Percentiles rank a stretch among this genome's conserved stretches.
Conservation (phyloP, 2,329 filamentous ascomycete species). For the Monilinia laxa region DNA sequence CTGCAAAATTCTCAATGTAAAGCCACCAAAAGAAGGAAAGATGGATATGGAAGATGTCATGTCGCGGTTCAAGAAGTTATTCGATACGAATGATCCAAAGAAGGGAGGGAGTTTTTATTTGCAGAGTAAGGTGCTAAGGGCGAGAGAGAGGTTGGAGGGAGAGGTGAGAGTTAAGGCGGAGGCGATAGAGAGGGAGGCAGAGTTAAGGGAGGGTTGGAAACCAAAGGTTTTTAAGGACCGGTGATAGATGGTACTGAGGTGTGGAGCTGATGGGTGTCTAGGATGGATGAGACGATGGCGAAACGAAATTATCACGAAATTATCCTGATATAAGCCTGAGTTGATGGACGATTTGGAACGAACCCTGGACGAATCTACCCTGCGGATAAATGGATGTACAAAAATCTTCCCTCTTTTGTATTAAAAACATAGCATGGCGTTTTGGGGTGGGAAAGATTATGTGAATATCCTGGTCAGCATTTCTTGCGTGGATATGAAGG, state of each 20-base stretch:
- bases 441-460: slow-evolving; percentile 21
- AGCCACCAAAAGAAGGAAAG: slow-evolving; percentile 76
- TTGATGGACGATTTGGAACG: slow-evolving; percentile 14
- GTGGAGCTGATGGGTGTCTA: slow-evolving; percentile 10
- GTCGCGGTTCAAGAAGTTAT: slow-evolving; percentile 88
- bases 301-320: not conserved
- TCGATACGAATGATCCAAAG: slow-evolving; percentile 90
- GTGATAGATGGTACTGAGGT: slow-evolving; percentile 42
- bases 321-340: not conserved
- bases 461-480: slow-evolving; percentile 21
- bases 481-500: slow-evolving; percentile 15
- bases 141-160: slow-evolving; percentile 86
- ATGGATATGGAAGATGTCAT: slow-evolving; percentile 77
- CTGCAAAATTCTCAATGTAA: slow-evolving; percentile 95
- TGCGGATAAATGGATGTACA: slow-evolving; percentile 13
- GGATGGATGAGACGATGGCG: slow-evolving; percentile 3
- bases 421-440: slow-evolving; percentile 26
- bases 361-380: not conserved
- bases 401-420: slow-evolving; percentile 26
- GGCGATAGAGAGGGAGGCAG: slow-evolving; percentile 70
- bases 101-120: slow-evolving; percentile 98
- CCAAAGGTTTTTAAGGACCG: slow-evolving; percentile 92
- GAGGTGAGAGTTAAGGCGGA: slow-evolving; percentile 74
- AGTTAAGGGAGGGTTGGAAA: slow-evolving; percentile 83
- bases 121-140: slow-evolving; percentile 92